Conservation (phyloP, 108 stramenopile species). For the Nannochloropsis granulata region DNA sequence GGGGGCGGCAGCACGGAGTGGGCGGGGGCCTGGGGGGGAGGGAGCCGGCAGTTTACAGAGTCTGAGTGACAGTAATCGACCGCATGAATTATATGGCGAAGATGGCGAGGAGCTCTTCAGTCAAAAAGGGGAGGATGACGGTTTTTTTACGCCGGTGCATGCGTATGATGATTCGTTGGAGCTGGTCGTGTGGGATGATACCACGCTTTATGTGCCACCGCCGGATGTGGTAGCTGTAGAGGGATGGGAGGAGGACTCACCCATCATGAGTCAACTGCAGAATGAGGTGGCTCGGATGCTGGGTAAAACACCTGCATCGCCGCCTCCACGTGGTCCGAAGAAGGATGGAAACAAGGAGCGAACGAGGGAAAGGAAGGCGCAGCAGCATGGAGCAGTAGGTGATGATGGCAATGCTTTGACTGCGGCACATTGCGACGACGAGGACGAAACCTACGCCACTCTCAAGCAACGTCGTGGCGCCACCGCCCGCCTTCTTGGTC, state of each 20-base stretch:
- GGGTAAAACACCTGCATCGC: not conserved
- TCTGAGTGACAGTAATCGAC: not conserved
- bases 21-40: not conserved
- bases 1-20: not conserved
- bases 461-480: not conserved
- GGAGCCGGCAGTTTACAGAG: not conserved
- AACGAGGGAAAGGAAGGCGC: not conserved
- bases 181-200: not conserved
- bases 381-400: not conserved
- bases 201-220: not conserved
- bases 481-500: not conserved
- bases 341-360: too few relatives aligned
- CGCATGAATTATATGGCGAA: not conserved
- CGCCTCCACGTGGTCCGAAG: not conserved
- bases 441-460: not conserved
- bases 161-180: not conserved
- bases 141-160: not conserved
- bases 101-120: not conserved
- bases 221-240: not conserved
- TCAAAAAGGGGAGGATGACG: not conserved
- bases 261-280: not conserved
- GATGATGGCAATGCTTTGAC: not conserved
- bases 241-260: not conserved
- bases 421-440: not conserved
- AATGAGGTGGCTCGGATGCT: not conserved